Conservation (phyloP, 805 yeast genomes). For the Candida silvicultrix region DNA sequence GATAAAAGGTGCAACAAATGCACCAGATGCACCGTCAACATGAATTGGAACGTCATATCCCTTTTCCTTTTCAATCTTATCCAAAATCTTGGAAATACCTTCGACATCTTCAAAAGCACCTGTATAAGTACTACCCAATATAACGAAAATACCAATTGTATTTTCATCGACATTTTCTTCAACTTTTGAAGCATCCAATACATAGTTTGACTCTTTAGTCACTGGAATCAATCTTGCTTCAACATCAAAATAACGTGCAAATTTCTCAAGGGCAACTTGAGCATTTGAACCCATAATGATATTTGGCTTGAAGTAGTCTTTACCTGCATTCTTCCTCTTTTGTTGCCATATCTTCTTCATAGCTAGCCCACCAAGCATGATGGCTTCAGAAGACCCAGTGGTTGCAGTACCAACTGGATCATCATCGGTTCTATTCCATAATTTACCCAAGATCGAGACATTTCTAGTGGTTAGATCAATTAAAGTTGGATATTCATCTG, state of each 20-base stretch:
- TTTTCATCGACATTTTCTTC: slow-evolving; percentile 74
- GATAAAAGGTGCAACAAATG: slow-evolving; percentile 78
- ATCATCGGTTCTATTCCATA: slow-evolving; percentile 68
- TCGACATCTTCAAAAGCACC: slow-evolving; percentile 84
- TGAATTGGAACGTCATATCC: slow-evolving; percentile 76
- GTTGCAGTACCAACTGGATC: slow-evolving; percentile 81
- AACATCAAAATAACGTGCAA: slow-evolving; percentile 90
- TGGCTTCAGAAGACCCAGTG: slow-evolving; percentile 91
- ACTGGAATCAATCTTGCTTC: slow-evolving; percentile 76
- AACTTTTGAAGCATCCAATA: slow-evolving; percentile 56
- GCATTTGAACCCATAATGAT: slow-evolving; percentile 90
- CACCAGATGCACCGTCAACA: slow-evolving; percentile 94
- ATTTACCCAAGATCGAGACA: slow-evolving; percentile 66
- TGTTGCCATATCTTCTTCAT: slow-evolving; percentile 88
- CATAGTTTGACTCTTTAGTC: slow-evolving; percentile 49
- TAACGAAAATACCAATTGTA: slow-evolving; percentile 86
- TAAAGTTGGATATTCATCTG: slow-evolving; percentile 88
- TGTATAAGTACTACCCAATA: slow-evolving; percentile 87
- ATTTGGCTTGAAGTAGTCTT: slow-evolving; percentile 62
- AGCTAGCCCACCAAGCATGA: slow-evolving; percentile 90
- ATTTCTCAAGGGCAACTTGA: slow-evolving; percentile 91
- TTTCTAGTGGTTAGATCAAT: slow-evolving; percentile 78
- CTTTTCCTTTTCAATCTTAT: slow-evolving; percentile 57
- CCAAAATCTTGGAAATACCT: slow-evolving; percentile 55
- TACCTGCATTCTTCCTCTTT: slow-evolving; percentile 51